Percentiles rank a stretch among this genome's conserved stretches.
These are phyloP conservation scores for Xylariaceae sp. DNA, from an alignment of 2,329 filamentous ascomycete genomes.

Conservation along the genomic window DNA sequence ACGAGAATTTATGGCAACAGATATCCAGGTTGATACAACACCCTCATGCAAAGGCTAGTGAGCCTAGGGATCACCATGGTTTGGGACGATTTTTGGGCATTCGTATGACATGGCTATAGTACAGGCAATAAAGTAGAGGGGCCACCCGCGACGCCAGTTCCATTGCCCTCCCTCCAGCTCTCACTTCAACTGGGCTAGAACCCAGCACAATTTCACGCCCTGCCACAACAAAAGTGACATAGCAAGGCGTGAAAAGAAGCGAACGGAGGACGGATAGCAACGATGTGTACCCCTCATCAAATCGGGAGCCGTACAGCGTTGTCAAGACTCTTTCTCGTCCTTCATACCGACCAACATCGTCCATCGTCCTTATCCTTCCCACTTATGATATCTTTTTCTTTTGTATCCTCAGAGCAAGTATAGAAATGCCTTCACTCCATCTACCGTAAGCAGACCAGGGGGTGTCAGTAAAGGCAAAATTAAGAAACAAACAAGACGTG, in stretches of 20 bases:
- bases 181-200: slow-evolving; percentile 21
- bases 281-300: slow-evolving; percentile 19
- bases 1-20: too few species aligned
- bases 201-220: slow-evolving; percentile 18
- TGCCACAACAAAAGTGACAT: slow-evolving; percentile 10
- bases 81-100: slow-evolving; percentile 27
- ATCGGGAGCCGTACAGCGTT: slow-evolving; percentile 13
- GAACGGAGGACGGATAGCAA: slow-evolving; percentile 17
- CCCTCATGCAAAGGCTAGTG: background rate
- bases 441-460: slow-evolving; percentile 31
- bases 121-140: slow-evolving; percentile 28
- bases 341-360: slow-evolving; percentile 10
- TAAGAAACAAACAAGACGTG: slow-evolving; percentile 24
- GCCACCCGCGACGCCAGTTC: slow-evolving; percentile 26
- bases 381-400: slow-evolving; percentile 22
- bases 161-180: slow-evolving; percentile 21
- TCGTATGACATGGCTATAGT: slow-evolving; percentile 32
- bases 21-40: background rate
- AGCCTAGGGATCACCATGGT: background rate
- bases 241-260: slow-evolving; percentile 15
- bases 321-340: slow-evolving; percentile 15
- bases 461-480: slow-evolving; percentile 28
- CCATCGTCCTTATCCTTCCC: slow-evolving; percentile 12
- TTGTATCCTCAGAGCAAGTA: slow-evolving; percentile 26
- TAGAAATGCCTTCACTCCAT: slow-evolving; percentile 30